These are phyloP conservation scores for Daucus carota DNA, from an alignment of 129 eudicot genomes.

Conservation along the genomic window DNA sequence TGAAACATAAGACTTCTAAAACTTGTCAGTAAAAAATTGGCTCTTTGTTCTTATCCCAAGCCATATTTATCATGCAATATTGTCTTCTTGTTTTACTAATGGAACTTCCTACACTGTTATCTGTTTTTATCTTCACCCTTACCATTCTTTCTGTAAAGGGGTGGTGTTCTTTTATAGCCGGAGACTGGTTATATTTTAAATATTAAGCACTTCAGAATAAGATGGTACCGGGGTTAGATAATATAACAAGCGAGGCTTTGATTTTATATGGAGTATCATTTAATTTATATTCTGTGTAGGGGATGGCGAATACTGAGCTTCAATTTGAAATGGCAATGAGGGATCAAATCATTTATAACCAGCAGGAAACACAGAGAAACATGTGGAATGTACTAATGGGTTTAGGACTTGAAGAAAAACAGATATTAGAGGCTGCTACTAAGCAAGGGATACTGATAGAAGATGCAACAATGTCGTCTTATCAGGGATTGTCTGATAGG, in stretches of 20 bases:
- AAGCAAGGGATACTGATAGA: constrained; percentile 74
- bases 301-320: constrained; percentile 77
- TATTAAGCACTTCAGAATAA: background rate
- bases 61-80: too few species aligned
- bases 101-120: background rate
- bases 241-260: background rate
- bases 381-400: constrained; percentile 72
- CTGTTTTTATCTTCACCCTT: background rate
- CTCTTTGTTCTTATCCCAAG: too few species aligned
- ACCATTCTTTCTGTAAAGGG: background rate
- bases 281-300: constrained; percentile 32
- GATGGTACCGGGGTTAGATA: background rate
- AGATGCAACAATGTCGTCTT: constrained; percentile 49
- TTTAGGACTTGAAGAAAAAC: constrained; percentile 63
- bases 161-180: background rate
- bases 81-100: background rate
- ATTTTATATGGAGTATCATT: background rate
- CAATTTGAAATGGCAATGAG: constrained; percentile 89
- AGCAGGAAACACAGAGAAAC: constrained; percentile 71
- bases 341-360: constrained; percentile 77
- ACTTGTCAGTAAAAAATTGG: too few species aligned
- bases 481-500: constrained; percentile 18
- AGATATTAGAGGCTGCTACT: constrained; percentile 55
- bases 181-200: background rate
- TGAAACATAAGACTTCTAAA: too few species aligned